Base-by-base conservation (phyloP, 768 basidiomycete genomes). In the Tricholoma bakamatsutake region DNA sequence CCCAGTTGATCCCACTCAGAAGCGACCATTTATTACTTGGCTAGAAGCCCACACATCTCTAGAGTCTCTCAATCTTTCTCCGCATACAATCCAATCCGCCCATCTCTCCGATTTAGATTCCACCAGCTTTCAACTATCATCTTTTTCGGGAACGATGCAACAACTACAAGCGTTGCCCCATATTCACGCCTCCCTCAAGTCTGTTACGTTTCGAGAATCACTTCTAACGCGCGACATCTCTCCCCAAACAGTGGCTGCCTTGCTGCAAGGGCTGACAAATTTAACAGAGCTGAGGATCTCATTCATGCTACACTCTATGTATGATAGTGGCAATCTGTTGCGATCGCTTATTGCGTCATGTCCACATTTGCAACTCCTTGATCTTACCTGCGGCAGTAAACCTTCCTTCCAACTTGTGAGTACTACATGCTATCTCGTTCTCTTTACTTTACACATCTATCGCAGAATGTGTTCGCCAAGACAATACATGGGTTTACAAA, bases 351-450 rank as follows among this genome's bases (percentile, higher is more conserved):
- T 82, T 52, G 70, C 80, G 11, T 78, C 84, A 0, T 89, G 87
- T 62, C 87, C 88, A 10, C 76, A 78, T 52, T 73, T 90, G 35
- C 74, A 71, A 33, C 79, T 83, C 63, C 73, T 90, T 7, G 81
- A 87, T 58, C 69, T 90, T 40, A 82, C 82, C 13, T 88, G 85
- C 64, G 76, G 78, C 11, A 81, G 81, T 61, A 84, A 81, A 61
- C 84, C 88, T 10, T 87, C 87, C 0, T 85, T 90, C 67, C 85
- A 84, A 55, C 74, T 90, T 37, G 87, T 88, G 66, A 58, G 80
- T 69, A 51, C 13, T 48, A 42, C n/a, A 24, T 58, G 10, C 28
- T 37, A 28, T 8, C 27, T 27, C 24, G n/a, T 24, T 50, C 11
- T 1, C 11, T 21, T 33, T 53, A 34, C 53, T 30, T 46, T n/a